Conservation (phyloP, 179 eudicot species). For the Amaranthus tricolor region DNA sequence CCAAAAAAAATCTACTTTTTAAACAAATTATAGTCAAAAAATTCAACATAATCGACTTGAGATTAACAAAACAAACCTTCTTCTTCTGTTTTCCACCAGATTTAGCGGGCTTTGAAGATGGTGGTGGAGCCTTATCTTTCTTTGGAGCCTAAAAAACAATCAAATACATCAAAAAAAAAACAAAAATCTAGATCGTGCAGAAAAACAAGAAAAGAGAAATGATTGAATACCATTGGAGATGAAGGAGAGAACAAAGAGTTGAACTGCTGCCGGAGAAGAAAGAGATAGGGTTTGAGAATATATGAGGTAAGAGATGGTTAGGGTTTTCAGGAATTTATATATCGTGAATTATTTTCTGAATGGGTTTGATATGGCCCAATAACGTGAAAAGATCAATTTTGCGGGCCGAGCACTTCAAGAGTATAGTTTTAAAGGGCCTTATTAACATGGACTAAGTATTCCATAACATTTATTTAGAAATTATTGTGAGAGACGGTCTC, state of each 20-base stretch:
- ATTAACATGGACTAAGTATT: too few relatives aligned
- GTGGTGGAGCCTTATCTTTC: constrained; percentile 76
- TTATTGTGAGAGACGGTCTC: too few relatives aligned
- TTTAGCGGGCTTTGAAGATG: constrained; percentile 86
- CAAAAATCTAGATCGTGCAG: background rate
- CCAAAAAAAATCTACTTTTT: background rate
- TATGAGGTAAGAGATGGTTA: too few relatives aligned
- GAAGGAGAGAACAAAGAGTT: too few relatives aligned
- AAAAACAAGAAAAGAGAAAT: background rate
- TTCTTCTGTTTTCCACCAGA: constrained; percentile 95
- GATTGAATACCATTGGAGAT: constrained; percentile 9
- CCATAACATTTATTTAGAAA: too few relatives aligned
- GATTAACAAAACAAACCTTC: constrained; percentile 41
- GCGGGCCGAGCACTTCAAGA: too few relatives aligned
- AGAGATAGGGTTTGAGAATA: background rate
- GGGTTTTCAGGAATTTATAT: too few relatives aligned
- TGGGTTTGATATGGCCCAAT: too few relatives aligned
- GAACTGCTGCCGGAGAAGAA: background rate
- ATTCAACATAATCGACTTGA: background rate
- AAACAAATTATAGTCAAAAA: background rate
- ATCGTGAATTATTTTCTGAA: too few relatives aligned
- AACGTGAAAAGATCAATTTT: too few relatives aligned
- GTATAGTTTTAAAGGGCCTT: too few relatives aligned
- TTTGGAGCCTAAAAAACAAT: constrained; percentile 59
- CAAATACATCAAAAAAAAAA: background rate